Base-by-base conservation (phyloP, 192 early-diverging fungal species). In the Coemansia sp. region DNA sequence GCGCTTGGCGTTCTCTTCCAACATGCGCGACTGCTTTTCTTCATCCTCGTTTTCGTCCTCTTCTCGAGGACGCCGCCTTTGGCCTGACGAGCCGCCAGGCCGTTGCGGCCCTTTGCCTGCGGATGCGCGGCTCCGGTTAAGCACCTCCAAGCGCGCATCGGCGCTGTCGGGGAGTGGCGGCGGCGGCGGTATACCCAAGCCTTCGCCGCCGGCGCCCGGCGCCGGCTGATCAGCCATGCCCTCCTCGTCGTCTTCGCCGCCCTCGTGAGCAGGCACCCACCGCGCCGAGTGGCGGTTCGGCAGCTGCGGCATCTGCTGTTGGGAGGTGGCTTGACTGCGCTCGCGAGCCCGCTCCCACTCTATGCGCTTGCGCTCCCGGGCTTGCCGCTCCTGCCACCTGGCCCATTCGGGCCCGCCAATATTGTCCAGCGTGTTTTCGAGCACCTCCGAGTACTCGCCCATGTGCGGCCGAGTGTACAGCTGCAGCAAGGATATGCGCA, bases 1-100 rank as follows among this genome's bases (percentile, higher is more conserved):
- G 21, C 73, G 73, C 51, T 77, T 77, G 33, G 65, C 63, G 39
- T 64, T 68, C 36, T 77, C 73, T 30, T 65, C 73, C 23, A 77
- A 63, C 66, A 69, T 42, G 37, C 55, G 53, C 45, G 54, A 35
- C 51, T 69, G 73, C 56, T 64, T 47, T 18, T 69, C 73, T 26
- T 77, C 73, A 18, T 77, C 73, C 15, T 64, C 61, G 26, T 76
- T 66, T 15, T 53, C 63, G 7, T 55, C 66, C 15, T 52, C 49
- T 23, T 36, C 33, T 6, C 46, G 39, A 8, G 29, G 49, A 8
- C 51, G n/a, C 9, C 62, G 66, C 51, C 58, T 65, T 9, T 45
- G 32, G 13, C 49, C 58, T 14, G 29, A 32, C 15, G 34, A 32
- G 36, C 15, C 30, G 23, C 45, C 29, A 37, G 53, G 31, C 25